Conservation (phyloP, 75 land plant genomes). For the Isoetes taiwanensis region DNA sequence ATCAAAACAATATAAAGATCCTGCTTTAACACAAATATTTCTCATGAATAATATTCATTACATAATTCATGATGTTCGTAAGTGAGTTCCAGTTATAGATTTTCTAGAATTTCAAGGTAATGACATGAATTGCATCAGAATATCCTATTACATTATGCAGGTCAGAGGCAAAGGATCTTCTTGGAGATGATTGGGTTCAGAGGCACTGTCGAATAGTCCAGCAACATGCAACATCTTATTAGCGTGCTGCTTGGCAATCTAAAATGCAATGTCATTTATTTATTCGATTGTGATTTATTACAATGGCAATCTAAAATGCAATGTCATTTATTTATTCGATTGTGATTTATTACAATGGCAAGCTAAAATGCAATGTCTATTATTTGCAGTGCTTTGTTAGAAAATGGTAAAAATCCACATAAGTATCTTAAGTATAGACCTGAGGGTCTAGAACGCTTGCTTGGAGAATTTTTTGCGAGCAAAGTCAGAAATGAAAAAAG, state of each 20-base stretch:
- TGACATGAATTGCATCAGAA: neutral
- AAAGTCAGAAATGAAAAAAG: slow-evolving; percentile 44
- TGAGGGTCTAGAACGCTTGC: slow-evolving; percentile 69
- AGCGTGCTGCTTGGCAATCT: slow-evolving; percentile 76
- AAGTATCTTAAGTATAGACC: slow-evolving; percentile 65
- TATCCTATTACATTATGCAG: slow-evolving; percentile 30
- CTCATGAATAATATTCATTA: slow-evolving; percentile 65
- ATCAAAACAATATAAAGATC: slow-evolving; percentile 49
- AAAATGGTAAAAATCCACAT: slow-evolving; percentile 62
- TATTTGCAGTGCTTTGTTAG: slow-evolving; percentile 48
- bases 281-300: no score
- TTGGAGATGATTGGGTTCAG: slow-evolving; percentile 98
- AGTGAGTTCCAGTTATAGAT: slow-evolving; percentile 24
- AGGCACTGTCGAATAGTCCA: slow-evolving; percentile 89
- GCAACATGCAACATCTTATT: slow-evolving; percentile 84
- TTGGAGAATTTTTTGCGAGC: slow-evolving; percentile 81
- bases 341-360: no score
- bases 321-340: no score
- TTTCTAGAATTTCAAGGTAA: neutral
- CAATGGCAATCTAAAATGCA: no score
- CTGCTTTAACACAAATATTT: slow-evolving; percentile 36
- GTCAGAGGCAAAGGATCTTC: slow-evolving; percentile 91
- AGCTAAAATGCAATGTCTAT: no score
- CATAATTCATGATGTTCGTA: slow-evolving; percentile 71
- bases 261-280: no score